Percentiles rank a stretch among this genome's conserved stretches.
Conservation (phyloP, 2,329 filamentous ascomycete genomes). For the Alternaria dauci region DNA sequence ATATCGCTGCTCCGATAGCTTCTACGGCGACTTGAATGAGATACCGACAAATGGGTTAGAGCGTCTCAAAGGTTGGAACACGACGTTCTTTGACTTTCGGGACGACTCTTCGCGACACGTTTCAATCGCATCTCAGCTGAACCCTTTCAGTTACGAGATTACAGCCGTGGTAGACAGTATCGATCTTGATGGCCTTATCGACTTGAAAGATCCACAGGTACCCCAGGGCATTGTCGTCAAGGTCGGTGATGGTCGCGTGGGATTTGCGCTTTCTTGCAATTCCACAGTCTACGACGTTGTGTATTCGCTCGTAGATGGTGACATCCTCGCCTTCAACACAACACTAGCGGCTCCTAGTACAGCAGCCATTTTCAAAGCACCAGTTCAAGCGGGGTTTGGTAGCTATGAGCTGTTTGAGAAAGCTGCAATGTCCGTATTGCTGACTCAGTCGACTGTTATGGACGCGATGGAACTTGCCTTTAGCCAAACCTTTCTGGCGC, state of each 20-base stretch:
- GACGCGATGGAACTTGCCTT: conserved; percentile 4
- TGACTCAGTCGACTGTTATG: not conserved
- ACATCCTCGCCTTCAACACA: not conserved
- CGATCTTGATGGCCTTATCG: not conserved
- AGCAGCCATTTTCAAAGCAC: conserved; percentile 8
- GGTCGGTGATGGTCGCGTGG: not conserved
- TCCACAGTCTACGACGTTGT: conserved; percentile 1
- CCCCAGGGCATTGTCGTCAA: not conserved
- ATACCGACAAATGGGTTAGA: conserved; percentile 1
- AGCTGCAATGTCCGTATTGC: not conserved
- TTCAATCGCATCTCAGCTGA: conserved; percentile 3
- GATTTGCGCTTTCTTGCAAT: not conserved
- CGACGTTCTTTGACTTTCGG: not conserved
- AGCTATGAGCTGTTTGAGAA: not conserved
- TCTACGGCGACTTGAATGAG: not conserved
- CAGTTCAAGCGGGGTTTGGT: conserved; percentile 3
- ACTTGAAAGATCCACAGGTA: not conserved
- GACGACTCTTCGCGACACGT: not conserved
- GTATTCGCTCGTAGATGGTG: not conserved
- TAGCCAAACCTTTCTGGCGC: not conserved
- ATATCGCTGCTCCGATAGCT: not conserved
- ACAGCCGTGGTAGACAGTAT: not conserved
- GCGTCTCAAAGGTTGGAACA: conserved; percentile 6
- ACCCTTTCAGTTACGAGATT: not conserved
- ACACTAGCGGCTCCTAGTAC: not conserved